phyloP scores from a whole-genome alignment of 1,284 basidiomycete species.

The Puccinia coronata region DNA sequence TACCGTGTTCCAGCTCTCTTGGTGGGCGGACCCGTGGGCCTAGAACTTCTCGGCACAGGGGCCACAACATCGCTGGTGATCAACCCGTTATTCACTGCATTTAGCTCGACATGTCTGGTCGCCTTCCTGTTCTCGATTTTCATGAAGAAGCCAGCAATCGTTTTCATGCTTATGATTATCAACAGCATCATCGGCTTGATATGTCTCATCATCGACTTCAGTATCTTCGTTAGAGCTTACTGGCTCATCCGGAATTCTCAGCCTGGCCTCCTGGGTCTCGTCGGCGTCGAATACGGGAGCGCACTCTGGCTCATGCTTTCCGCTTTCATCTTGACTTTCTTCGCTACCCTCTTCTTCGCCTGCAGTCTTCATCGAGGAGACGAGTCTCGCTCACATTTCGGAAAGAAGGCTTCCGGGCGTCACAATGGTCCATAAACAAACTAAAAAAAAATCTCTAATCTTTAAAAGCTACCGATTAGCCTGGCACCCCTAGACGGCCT shows the following conservation, averaged over 20 bases:
- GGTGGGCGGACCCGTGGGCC: conserved; percentile 18
- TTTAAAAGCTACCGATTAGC: no score
- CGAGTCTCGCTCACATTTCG: neutral
- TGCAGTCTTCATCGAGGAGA: conserved; percentile 19
- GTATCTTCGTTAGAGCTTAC: conserved; percentile 25
- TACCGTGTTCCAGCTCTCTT: conserved; percentile 31
- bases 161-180: conserved; percentile 12
- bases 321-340: conserved; percentile 23
- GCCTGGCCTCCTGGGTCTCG: neutral
- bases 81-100: conserved; percentile 38
- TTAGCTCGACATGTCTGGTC: conserved; percentile 5
- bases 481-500: no score
- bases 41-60: conserved; percentile 5
- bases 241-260: conserved; percentile 24
- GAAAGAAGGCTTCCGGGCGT: neutral
- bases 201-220: conserved; percentile 36
- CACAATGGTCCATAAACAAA: conserved; percentile 10
- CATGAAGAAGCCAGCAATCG: conserved; percentile 5
- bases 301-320: conserved; percentile 40
- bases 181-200: conserved; percentile 28
- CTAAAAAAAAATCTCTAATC: no score
- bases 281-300: conserved; percentile 18
- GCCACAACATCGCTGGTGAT: conserved; percentile 28
- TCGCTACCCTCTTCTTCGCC: conserved; percentile 32
- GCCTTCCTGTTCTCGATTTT: conserved; percentile 18